Conservation (phyloP, 441 rosid species). For the Brassica hybrid region DNA sequence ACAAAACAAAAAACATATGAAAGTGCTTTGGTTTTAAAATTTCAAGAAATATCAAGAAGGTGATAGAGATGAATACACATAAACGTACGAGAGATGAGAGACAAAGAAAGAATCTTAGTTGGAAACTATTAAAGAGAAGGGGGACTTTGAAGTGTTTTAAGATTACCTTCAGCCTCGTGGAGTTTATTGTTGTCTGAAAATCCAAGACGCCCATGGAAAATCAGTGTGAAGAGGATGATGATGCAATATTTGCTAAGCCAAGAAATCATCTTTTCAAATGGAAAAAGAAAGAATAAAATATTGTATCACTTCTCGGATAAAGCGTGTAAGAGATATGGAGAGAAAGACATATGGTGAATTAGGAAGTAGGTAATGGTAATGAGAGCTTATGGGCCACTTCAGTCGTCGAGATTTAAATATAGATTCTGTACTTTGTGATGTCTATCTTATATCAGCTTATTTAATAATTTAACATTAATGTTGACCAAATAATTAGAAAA, state of each 20-base stretch:
- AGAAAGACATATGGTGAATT: conserved; percentile 16
- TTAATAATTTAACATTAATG: not conserved
- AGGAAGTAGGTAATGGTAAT: conserved; percentile 26
- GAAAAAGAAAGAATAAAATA: conserved; percentile 22
- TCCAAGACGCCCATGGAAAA: conserved; percentile 33
- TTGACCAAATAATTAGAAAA: not conserved
- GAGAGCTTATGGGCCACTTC: conserved; percentile 38
- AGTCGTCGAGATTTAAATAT: conserved; percentile 28
- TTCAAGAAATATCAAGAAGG: not conserved
- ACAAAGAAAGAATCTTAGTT: not conserved
- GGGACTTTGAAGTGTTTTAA: not conserved
- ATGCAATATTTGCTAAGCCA: conserved; percentile 30
- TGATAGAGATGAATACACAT: not conserved
- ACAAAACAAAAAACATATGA: not conserved
- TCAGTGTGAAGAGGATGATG: conserved; percentile 36
- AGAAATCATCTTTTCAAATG: conserved; percentile 31
- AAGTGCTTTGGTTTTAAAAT: not conserved
- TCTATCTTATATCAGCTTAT: conserved; percentile 3
- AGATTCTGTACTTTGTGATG: conserved; percentile 13
- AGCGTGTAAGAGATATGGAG: conserved; percentile 29
- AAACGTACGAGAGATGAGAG: not conserved
- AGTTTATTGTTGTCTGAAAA: conserved; percentile 52
- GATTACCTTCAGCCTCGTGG: conserved; percentile 57
- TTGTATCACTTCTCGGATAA: conserved; percentile 25
- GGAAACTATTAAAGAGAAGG: not conserved